These are phyloP conservation scores for Phytophthora fragariaefolia DNA, from an alignment of 352 stramenopile species.

Conservation along the genomic window DNA sequence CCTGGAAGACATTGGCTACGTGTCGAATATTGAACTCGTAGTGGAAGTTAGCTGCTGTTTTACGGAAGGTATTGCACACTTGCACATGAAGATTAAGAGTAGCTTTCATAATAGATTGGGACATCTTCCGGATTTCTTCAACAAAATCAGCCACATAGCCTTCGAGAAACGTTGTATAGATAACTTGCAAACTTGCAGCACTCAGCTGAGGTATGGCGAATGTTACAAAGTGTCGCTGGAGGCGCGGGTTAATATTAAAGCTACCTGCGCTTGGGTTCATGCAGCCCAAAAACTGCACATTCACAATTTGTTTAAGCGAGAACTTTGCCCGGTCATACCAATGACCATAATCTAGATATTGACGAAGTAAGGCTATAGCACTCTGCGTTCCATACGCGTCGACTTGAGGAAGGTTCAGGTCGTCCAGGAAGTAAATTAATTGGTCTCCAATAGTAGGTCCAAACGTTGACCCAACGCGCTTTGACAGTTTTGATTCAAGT, in stretches of 20 bases:
- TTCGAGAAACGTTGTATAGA: slow-evolving; percentile 96
- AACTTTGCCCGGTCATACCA: slow-evolving; percentile 96
- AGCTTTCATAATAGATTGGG: slow-evolving; percentile 82
- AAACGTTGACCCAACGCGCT: slow-evolving; percentile 89
- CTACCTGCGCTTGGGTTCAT: slow-evolving; percentile 96
- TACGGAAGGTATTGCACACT: slow-evolving; percentile 84
- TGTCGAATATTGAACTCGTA: slow-evolving; percentile 98
- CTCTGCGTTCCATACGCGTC: slow-evolving; percentile 96
- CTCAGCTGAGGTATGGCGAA: slow-evolving; percentile 93
- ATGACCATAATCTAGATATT: slow-evolving; percentile 95
- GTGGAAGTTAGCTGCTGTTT: slow-evolving; percentile 96
- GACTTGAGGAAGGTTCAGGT: slow-evolving; percentile 95
- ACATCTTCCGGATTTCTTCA: slow-evolving; percentile 92
- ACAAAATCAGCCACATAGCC: slow-evolving; percentile 94
- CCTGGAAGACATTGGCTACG: slow-evolving; percentile 95
- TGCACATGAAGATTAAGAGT: slow-evolving; percentile 91
- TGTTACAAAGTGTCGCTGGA: slow-evolving; percentile 96
- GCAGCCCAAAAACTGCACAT: slow-evolving; percentile 95
- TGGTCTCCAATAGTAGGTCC: slow-evolving; percentile 81
- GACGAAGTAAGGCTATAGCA: slow-evolving; percentile 92
- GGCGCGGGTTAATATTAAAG: slow-evolving; percentile 92
- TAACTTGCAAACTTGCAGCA: slow-evolving; percentile 88
- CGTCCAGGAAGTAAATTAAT: slow-evolving; percentile 96
- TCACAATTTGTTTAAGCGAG: slow-evolving; percentile 92
- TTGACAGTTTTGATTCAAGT: slow-evolving; percentile 90